A percentile compares a stretch with the other conserved stretches of the same genome.
phyloP scores from a whole-genome alignment of 2,329 filamentous ascomycete genomes.

The Bertia moriformis region DNA sequence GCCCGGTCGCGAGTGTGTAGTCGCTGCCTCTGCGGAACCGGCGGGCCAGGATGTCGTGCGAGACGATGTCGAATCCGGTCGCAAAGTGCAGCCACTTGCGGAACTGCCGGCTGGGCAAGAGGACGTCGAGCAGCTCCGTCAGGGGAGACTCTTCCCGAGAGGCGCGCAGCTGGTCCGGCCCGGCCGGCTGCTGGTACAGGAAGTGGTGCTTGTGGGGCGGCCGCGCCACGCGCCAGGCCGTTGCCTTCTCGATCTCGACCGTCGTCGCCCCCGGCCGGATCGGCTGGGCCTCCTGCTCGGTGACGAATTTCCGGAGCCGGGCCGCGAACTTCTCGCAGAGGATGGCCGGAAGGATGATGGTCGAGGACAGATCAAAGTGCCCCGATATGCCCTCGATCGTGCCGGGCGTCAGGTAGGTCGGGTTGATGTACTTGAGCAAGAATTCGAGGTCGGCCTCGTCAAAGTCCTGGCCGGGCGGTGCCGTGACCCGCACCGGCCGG shows the following conservation, averaged over 20 bases:
- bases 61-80: constrained; percentile 61
- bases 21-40: constrained; percentile 77
- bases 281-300: constrained; percentile 39
- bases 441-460: constrained; percentile 80
- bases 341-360: constrained; percentile 70
- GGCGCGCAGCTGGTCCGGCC: constrained; percentile 14
- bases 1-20: constrained; percentile 83
- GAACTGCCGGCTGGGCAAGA: constrained; percentile 77
- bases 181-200: constrained; percentile 56
- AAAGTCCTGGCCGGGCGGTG: constrained; percentile 40
- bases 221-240: constrained; percentile 60
- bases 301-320: constrained; percentile 55
- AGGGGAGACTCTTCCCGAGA: constrained; percentile 38
- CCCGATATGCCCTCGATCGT: constrained; percentile 70
- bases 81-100: constrained; percentile 76
- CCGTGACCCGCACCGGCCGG: constrained; percentile 29
- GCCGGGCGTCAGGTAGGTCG: constrained; percentile 82
- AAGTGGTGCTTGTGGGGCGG: constrained; percentile 94
- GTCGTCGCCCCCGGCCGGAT: constrained; percentile 26
- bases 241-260: constrained; percentile 39
- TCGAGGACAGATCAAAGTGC: constrained; percentile 70
- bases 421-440: constrained; percentile 76
- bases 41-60: constrained; percentile 65
- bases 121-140: constrained; percentile 63
- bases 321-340: constrained; percentile 65